Conservation (phyloP, 441 rosid species). For the Bruguiera hainesii region DNA sequence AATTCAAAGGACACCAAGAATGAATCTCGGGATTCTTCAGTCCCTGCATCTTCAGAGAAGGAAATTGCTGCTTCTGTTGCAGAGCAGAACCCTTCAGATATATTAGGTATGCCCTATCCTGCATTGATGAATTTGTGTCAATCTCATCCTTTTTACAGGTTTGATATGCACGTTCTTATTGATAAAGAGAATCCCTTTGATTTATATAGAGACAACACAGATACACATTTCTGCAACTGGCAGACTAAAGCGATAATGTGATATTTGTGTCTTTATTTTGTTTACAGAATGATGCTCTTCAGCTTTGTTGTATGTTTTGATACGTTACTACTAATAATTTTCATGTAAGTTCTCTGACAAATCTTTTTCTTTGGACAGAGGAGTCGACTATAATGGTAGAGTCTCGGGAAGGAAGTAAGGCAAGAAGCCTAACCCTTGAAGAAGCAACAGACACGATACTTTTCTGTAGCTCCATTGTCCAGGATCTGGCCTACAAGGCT, state of each 20-base stretch:
- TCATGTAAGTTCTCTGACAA: slow-evolving; percentile 26
- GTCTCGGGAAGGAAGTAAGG: slow-evolving; percentile 52
- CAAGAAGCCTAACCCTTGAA: slow-evolving; percentile 89
- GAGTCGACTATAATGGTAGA: slow-evolving; percentile 71
- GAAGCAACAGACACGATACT: slow-evolving; percentile 95
- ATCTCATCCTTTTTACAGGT: background rate
- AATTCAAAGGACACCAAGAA: slow-evolving; percentile 34
- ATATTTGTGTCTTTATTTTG: slow-evolving; percentile 2
- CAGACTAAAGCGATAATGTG: background rate
- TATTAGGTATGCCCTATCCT: slow-evolving; percentile 44
- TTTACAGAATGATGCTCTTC: slow-evolving; percentile 12
- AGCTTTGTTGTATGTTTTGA: slow-evolving; percentile 21
- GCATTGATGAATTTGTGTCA: background rate
- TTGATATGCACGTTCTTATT: background rate
- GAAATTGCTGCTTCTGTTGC: slow-evolving; percentile 31
- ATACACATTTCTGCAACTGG: background rate
- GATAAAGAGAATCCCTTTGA: background rate
- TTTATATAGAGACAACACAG: background rate
- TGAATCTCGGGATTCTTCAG: slow-evolving; percentile 43
- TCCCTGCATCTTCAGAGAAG: slow-evolving; percentile 27
- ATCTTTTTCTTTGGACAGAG: slow-evolving; percentile 43
- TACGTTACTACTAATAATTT: slow-evolving; percentile 4
- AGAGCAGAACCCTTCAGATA: slow-evolving; percentile 42
- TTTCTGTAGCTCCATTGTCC: slow-evolving; percentile 94
- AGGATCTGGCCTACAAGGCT: slow-evolving; percentile 80